These are phyloP conservation scores for Lasiodiplodia sp. DNA, from an alignment of 2,329 filamentous ascomycete genomes.

Conservation along the genomic window DNA sequence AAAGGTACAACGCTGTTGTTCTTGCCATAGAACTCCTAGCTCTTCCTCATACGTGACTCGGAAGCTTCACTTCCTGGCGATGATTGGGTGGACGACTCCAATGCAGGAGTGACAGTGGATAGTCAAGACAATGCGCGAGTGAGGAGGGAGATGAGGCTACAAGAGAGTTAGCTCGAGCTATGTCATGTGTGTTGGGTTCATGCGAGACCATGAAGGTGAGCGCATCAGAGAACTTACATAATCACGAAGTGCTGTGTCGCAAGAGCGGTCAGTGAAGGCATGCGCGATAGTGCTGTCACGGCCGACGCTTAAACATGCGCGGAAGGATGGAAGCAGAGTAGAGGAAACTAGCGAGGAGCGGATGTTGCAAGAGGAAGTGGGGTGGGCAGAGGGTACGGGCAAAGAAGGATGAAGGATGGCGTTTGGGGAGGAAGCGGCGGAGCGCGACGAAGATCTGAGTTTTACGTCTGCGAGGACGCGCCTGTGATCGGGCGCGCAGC, in stretches of 20 bases:
- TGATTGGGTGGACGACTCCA: neutral
- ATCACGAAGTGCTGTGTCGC: neutral
- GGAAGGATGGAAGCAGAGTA: no score
- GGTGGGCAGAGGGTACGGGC: no score
- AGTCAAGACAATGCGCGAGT: neutral
- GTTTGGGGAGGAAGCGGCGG: neutral
- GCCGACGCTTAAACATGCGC: no score
- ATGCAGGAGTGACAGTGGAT: no score
- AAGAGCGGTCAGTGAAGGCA: neutral
- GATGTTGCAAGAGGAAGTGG: no score
- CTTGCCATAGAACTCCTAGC: neutral
- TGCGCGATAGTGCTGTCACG: neutral
- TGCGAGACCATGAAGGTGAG: neutral
- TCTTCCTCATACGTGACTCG: neutral
- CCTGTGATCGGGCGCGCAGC: neutral
- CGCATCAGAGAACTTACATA: neutral
- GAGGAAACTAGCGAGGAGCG: no score
- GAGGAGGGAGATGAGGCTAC: neutral
- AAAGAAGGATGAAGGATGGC: neutral
- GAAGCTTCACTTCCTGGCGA: neutral
- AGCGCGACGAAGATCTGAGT: neutral
- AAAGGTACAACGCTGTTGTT: neutral
- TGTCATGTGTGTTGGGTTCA: neutral
- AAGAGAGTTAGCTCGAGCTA: no score
- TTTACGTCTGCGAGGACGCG: neutral